Percentiles rank a stretch among this genome's conserved stretches.
Conservation (phyloP, 164 flowering plant species). For the Vitis riparia region DNA sequence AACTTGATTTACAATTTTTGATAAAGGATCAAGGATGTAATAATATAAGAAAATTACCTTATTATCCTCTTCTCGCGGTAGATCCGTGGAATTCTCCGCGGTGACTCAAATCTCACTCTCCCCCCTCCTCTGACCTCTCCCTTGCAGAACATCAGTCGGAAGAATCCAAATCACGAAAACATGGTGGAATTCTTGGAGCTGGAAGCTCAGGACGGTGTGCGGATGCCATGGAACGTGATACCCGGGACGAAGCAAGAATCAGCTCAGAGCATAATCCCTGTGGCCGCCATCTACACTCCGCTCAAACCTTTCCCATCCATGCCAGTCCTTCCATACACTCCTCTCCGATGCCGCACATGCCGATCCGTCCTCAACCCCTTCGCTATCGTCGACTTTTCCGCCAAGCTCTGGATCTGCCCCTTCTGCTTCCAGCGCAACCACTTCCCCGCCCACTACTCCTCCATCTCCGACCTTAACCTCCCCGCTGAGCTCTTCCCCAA, state of each 20-base stretch:
- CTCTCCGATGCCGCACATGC: constrained; percentile 85
- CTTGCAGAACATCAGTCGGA: too few relatives aligned
- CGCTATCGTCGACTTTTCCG: constrained; percentile 69
- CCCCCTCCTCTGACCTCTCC: too few relatives aligned
- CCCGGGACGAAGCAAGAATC: constrained; percentile 84
- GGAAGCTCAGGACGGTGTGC: constrained; percentile 74
- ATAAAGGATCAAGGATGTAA: too few relatives aligned
- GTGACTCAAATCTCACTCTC: too few relatives aligned
- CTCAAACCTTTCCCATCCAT: constrained; percentile 50
- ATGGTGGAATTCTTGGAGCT: constrained; percentile 87
- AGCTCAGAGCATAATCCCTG: constrained; percentile 61
- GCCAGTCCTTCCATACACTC: constrained; percentile 63
- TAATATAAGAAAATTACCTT: too few relatives aligned
- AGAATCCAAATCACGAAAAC: too few relatives aligned
- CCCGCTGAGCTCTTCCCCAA: constrained; percentile 89
- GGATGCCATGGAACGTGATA: constrained; percentile 95
- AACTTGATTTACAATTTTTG: too few relatives aligned
- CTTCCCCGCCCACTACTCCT: constrained; percentile 74
- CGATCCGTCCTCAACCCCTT: constrained; percentile 90
- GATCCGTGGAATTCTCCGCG: too few relatives aligned
- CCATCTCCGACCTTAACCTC: constrained; percentile 70
- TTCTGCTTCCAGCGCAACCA: constrained; percentile 84
- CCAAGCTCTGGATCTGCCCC: constrained; percentile 95
- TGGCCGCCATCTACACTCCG: constrained; percentile 84
- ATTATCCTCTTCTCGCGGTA: too few relatives aligned